phyloP scores from a whole-genome alignment of 2,329 filamentous ascomycete genomes.

The Lasiodiplodia citricola region DNA sequence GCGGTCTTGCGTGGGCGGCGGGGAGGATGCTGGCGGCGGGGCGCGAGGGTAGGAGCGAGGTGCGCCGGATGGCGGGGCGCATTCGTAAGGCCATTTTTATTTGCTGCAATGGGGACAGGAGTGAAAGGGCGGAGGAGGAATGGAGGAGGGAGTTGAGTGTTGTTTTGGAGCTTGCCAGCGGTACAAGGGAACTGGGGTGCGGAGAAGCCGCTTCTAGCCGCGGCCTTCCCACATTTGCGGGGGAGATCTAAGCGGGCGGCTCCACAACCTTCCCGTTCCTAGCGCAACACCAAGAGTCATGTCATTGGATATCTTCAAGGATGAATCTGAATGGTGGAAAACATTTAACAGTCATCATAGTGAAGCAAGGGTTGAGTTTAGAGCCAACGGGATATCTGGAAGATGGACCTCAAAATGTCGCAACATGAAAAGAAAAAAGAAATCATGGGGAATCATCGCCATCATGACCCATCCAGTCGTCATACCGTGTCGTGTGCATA shows the following conservation, averaged over 20 bases:
- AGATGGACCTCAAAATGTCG: no score
- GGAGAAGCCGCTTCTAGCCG: constrained; percentile 18
- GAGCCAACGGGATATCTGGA: no score
- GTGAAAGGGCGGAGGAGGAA: neutral
- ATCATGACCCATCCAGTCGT: no score
- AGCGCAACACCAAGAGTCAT: neutral
- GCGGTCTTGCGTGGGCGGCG: neutral
- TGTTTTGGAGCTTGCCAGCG: neutral
- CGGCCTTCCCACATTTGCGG: neutral
- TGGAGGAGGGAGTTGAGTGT: neutral
- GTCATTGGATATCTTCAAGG: neutral
- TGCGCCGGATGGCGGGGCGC: neutral
- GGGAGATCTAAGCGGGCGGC: constrained; percentile 4
- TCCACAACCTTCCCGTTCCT: constrained; percentile 21
- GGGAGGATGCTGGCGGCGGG: neutral
- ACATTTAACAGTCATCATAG: no score
- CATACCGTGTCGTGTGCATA: no score
- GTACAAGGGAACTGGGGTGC: constrained; percentile 10
- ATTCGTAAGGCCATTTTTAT: neutral
- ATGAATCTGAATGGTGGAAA: no score
- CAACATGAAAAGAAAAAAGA: no score
- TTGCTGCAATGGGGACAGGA: neutral
- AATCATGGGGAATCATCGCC: no score
- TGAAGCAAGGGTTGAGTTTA: no score
- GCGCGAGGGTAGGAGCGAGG: neutral